Conservation (phyloP, 371 early-diverging fungal species). For the Mucor circinelloides region DNA sequence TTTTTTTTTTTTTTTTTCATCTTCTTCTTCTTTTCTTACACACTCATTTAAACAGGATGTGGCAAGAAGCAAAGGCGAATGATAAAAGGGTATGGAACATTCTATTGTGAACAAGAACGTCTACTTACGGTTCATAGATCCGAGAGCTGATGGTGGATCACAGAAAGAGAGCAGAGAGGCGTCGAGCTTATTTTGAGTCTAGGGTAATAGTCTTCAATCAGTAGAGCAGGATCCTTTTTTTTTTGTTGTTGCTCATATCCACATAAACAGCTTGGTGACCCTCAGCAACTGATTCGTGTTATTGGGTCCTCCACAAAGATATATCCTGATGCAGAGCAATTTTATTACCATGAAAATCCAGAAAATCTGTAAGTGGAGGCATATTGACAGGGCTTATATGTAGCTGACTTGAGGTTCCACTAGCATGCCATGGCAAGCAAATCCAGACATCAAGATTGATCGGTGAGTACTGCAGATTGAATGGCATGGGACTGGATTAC, state of each 20-base stretch:
- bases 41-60: slow-evolving; percentile 20
- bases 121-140: slow-evolving; percentile 32
- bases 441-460: slow-evolving; percentile 52
- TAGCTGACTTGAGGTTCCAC: neutral
- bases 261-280: slow-evolving; percentile 55
- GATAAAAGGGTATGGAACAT: slow-evolving; percentile 38
- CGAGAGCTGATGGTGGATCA: slow-evolving; percentile 59
- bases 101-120: neutral
- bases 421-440: slow-evolving; percentile 60
- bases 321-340: slow-evolving; percentile 57
- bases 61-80: slow-evolving; percentile 51
- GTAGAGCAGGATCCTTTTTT: neutral
- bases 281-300: slow-evolving; percentile 57
- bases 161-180: slow-evolving; percentile 57
- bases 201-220: slow-evolving; percentile 33
- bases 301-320: slow-evolving; percentile 54
- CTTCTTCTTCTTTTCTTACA: neutral
- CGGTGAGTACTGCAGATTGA: slow-evolving; percentile 23
- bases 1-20: neutral
- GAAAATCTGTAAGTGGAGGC: slow-evolving; percentile 47
- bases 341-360: slow-evolving; percentile 54
- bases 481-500: neutral
- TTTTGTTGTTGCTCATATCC: neutral
- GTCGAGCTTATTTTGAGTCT: slow-evolving; percentile 63
- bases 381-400: neutral